A percentile compares a stretch with the other conserved stretches of the same genome.
Evolutionary conservation across 768 basidiomycete species (phyloP).

Genomic region (Termitomyces sp.): DNA sequence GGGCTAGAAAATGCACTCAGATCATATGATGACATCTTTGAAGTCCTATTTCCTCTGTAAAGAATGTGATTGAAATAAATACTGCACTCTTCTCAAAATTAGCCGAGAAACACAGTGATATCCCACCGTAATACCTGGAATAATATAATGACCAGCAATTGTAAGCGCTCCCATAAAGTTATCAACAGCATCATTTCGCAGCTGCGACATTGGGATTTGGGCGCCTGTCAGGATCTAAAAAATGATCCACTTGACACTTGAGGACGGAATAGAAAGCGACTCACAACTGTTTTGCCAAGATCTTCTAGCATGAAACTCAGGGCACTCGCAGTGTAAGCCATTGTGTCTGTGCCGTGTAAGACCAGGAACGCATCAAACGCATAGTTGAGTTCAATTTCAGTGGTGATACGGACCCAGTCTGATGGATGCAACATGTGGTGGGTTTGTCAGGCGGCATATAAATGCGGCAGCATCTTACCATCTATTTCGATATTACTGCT

Average conservation of each 20-base stretch:
- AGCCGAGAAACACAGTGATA: background rate
- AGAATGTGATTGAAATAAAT: slow-evolving; percentile 89
- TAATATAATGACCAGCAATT: slow-evolving; percentile 86
- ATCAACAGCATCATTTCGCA: slow-evolving; percentile 92
- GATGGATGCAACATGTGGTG: slow-evolving; percentile 7
- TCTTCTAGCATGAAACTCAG: slow-evolving; percentile 90
- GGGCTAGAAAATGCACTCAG: slow-evolving; percentile 82
- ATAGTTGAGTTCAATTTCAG: slow-evolving; percentile 93
- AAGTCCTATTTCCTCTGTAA: slow-evolving; percentile 81
- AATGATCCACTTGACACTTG: background rate
- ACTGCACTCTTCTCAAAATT: slow-evolving; percentile 56
- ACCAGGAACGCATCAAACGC: slow-evolving; percentile 88
- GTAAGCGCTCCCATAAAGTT: slow-evolving; percentile 87
- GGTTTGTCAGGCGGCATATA: background rate
- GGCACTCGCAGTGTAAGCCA: slow-evolving; percentile 86
- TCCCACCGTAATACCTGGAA: slow-evolving; percentile 56
- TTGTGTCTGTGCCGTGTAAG: slow-evolving; percentile 88
- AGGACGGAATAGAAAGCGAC: slow-evolving; percentile 4
- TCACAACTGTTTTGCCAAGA: slow-evolving; percentile 84
- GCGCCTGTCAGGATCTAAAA: slow-evolving; percentile 83
- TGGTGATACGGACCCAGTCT: slow-evolving; percentile 91
- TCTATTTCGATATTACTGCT: slow-evolving; percentile 85
- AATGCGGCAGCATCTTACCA: slow-evolving; percentile 33
- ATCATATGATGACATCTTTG: slow-evolving; percentile 77
- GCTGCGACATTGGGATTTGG: slow-evolving; percentile 86